phyloP scores from a whole-genome alignment of 768 basidiomycete genomes.

The Chalciporus sphaerocephalus region DNA sequence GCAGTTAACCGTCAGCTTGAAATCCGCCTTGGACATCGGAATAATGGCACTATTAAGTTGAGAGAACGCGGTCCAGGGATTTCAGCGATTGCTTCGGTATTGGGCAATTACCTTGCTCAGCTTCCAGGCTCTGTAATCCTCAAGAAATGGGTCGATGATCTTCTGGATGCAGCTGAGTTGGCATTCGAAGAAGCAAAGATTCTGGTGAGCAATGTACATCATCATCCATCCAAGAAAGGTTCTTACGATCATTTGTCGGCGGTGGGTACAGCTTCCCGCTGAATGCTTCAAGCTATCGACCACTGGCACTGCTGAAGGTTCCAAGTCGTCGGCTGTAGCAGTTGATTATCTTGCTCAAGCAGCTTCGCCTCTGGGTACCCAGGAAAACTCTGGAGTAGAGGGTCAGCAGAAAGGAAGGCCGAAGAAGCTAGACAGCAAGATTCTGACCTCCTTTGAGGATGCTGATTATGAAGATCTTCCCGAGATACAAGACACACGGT shows the following conservation, averaged over 20 bases:
- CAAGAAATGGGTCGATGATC: slow-evolving; percentile 18
- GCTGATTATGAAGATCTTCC: slow-evolving; percentile 5
- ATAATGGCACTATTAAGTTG: slow-evolving; percentile 8
- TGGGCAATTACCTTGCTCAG: slow-evolving; percentile 5
- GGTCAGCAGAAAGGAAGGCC: background rate
- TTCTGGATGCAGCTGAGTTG: slow-evolving; percentile 3
- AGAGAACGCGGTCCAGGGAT: slow-evolving; percentile 6
- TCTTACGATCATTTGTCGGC: no score
- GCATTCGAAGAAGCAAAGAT: slow-evolving; percentile 2
- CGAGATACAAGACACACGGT: background rate
- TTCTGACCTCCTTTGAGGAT: background rate
- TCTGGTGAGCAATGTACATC: slow-evolving; percentile 3
- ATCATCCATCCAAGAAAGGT: no score
- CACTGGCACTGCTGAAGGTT: no score
- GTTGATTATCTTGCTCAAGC: no score
- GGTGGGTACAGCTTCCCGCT: no score
- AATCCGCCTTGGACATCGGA: background rate
- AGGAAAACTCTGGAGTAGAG: no score
- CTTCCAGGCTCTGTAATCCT: slow-evolving; percentile 5
- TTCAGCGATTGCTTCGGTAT: slow-evolving; percentile 3
- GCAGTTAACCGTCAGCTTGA: slow-evolving; percentile 4
- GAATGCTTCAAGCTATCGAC: no score
- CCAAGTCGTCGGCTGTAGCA: no score
- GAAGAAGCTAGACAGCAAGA: slow-evolving; percentile 5
- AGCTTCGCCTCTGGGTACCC: background rate